Percentiles rank a stretch among this genome's conserved stretches.
Conservation (phyloP, 2,329 filamentous ascomycete species). For the Cytospora piceae region DNA sequence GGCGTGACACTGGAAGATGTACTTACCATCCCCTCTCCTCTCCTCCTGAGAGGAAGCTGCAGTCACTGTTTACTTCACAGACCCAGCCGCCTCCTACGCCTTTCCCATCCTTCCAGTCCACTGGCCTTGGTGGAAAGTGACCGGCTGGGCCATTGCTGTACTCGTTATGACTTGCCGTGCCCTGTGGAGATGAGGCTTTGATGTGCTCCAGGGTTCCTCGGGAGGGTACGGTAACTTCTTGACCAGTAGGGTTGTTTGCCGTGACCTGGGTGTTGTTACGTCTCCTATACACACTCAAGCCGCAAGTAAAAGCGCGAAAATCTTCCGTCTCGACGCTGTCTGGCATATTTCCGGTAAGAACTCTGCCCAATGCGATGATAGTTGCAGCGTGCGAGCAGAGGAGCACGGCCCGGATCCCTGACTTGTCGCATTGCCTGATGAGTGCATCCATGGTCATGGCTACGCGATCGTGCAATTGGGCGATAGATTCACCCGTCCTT, state of each 20-base stretch:
- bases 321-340: constrained; percentile 73
- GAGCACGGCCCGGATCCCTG: constrained; percentile 71
- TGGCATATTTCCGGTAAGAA: constrained; percentile 78
- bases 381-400: constrained; percentile 90
- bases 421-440: constrained; percentile 72
- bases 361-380: constrained; percentile 83
- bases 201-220: background rate
- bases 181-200: constrained; percentile 2
- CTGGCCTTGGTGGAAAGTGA: constrained; percentile 28
- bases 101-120: constrained; percentile 60
- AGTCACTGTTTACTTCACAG: constrained; percentile 81
- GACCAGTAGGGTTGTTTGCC: background rate
- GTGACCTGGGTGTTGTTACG: background rate
- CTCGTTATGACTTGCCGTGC: constrained; percentile 33
- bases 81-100: constrained; percentile 80
- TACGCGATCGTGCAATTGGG: constrained; percentile 78
- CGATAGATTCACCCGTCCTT: constrained; percentile 76
- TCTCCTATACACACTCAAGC: constrained; percentile 67
- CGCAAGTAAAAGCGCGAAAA: constrained; percentile 83
- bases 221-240: constrained; percentile 1
- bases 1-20: constrained; percentile 16
- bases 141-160: constrained; percentile 27
- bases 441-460: constrained; percentile 71
- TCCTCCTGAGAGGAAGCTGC: constrained; percentile 76
- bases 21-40: constrained; percentile 87